phyloP scores from a whole-genome alignment of 495 filamentous ascomycete genomes.

The Annulohypoxylon nitens region DNA sequence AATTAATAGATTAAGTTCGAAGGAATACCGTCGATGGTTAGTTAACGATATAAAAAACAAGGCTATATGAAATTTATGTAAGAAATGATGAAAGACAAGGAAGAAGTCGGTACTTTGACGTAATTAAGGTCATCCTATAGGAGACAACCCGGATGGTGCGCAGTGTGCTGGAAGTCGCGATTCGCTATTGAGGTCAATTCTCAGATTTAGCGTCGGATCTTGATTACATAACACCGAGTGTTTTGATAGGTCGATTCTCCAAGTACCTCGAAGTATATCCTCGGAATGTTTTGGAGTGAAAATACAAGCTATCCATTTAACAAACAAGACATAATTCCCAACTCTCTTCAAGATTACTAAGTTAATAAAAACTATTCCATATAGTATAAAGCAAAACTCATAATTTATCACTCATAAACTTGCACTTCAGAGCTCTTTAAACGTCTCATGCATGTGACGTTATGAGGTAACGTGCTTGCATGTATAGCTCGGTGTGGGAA shows the following conservation, averaged over 20 bases:
- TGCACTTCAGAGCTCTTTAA: background rate
- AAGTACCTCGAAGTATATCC: background rate
- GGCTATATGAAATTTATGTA: conserved; percentile 11
- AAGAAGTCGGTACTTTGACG: conserved; percentile 1
- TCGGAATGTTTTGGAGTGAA: background rate
- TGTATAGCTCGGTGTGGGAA: conserved; percentile 25
- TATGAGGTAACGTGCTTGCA: background rate
- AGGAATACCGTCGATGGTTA: background rate
- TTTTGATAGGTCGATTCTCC: background rate
- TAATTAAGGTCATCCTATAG: background rate
- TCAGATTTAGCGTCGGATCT: conserved; percentile 12
- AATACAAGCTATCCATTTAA: background rate
- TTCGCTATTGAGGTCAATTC: conserved; percentile 12
- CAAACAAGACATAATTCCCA: background rate
- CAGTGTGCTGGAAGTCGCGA: conserved; percentile 11
- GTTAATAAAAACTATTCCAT: background rate
- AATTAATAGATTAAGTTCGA: conserved; percentile 8
- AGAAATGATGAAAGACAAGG: background rate
- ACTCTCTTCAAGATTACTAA: background rate
- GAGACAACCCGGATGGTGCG: conserved; percentile 9
- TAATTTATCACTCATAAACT: background rate
- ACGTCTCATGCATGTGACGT: background rate
- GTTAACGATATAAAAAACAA: background rate
- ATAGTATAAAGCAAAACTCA: background rate
- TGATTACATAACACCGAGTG: conserved; percentile 15